phyloP scores from a whole-genome alignment of 139 green algal species.

The Auxenochlorella protothecoides region DNA sequence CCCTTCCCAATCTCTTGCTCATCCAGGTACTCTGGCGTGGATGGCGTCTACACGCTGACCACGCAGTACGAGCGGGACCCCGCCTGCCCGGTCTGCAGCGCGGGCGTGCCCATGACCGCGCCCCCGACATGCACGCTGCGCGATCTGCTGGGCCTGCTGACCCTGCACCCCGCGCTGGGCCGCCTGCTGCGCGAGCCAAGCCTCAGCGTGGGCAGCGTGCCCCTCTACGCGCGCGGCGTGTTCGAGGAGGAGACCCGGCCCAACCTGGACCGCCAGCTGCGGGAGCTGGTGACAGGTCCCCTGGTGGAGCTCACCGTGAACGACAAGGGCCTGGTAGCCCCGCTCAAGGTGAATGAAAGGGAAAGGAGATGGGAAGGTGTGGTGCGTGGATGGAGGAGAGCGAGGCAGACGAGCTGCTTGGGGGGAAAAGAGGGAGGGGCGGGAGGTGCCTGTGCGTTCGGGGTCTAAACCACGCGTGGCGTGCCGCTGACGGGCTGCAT shows the following conservation, averaged over 20 bases:
- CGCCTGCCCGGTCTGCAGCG: constrained; percentile 77
- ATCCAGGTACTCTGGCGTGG: constrained; percentile 77
- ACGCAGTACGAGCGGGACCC: constrained; percentile 81
- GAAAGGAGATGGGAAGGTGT: too few species aligned
- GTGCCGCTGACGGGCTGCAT: too few species aligned
- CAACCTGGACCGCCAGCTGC: constrained; percentile 58
- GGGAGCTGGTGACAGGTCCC: constrained; percentile 32
- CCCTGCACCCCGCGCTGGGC: not conserved
- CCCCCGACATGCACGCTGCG: constrained; percentile 42
- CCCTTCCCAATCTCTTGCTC: not conserved
- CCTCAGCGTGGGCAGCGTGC: constrained; percentile 57
- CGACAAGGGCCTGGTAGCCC: constrained; percentile 73
- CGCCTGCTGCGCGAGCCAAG: constrained; percentile 41
- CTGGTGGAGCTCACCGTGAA: constrained; percentile 73
- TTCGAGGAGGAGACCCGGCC: constrained; percentile 75
- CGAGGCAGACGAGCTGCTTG: too few species aligned
- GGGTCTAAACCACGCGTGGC: too few species aligned
- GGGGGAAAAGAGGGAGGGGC: too few species aligned
- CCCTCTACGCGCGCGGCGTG: constrained; percentile 82
- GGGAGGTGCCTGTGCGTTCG: too few species aligned
- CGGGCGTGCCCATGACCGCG: constrained; percentile 67
- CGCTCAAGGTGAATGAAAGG: constrained; percentile 46
- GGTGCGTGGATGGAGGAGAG: too few species aligned
- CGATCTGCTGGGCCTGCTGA: constrained; percentile 32
- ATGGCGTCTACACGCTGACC: constrained; percentile 92